phyloP scores from a whole-genome alignment of 768 basidiomycete genomes.

The Dendrothele bispora region DNA sequence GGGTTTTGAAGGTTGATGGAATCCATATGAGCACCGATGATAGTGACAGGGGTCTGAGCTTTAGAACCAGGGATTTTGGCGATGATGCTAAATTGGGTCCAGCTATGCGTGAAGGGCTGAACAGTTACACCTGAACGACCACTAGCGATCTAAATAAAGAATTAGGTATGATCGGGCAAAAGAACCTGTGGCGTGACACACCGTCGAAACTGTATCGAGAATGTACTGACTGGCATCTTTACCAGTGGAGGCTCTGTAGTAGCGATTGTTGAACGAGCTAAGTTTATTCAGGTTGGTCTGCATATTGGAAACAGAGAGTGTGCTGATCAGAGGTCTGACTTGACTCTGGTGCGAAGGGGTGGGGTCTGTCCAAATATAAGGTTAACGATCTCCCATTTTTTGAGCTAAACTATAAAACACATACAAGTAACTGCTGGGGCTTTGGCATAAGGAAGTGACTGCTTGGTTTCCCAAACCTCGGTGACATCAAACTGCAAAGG shows the following conservation, averaged over 20 bases:
- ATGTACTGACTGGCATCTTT: slow-evolving; percentile 39
- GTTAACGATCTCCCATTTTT: background rate
- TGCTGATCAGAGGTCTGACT: slow-evolving; percentile 25
- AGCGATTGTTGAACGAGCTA: slow-evolving; percentile 43
- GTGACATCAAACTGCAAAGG: slow-evolving; percentile 49
- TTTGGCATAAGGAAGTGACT: slow-evolving; percentile 17
- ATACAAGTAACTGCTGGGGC: slow-evolving; percentile 28
- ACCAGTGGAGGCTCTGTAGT: slow-evolving; percentile 39
- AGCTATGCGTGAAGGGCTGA: slow-evolving; percentile 11
- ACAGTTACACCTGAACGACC: slow-evolving; percentile 10
- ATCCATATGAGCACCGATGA: slow-evolving; percentile 20
- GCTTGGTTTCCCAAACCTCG: slow-evolving; percentile 35
- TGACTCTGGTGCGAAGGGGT: slow-evolving; percentile 28
- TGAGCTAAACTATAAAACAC: slow-evolving; percentile 7
- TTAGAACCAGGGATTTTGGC: slow-evolving; percentile 12
- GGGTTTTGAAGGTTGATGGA: slow-evolving; percentile 20
- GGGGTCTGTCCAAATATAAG: slow-evolving; percentile 22
- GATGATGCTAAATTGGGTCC: slow-evolving; percentile 15
- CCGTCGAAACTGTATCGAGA: slow-evolving; percentile 28
- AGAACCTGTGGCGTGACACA: slow-evolving; percentile 12
- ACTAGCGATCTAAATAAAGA: slow-evolving; percentile 19
- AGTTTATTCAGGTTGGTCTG: slow-evolving; percentile 33
- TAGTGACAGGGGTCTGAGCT: slow-evolving; percentile 12
- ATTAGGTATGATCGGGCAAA: background rate
- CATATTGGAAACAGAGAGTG: slow-evolving; percentile 33